Percentiles rank a stretch among this genome's conserved stretches.
Conservation (phyloP, 805 yeast genomes). For the Metschnikowia noctiluminum region DNA sequence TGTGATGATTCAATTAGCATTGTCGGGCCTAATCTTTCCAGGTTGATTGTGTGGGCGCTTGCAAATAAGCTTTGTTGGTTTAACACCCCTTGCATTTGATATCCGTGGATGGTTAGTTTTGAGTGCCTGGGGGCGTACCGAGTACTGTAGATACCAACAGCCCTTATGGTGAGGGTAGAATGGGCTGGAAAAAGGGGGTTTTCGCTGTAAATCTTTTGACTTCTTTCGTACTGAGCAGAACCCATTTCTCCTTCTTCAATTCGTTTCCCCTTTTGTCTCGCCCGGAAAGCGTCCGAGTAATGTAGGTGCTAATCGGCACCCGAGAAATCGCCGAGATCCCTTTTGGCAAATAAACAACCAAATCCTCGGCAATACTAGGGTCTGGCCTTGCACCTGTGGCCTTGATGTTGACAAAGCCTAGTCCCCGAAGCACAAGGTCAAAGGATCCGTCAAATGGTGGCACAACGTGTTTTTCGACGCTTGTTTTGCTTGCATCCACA, state of each 20-base stretch:
- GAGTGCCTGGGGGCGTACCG: background rate
- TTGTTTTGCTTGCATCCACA: conserved; percentile 6
- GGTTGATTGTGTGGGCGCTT: background rate
- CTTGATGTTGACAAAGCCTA: conserved; percentile 59
- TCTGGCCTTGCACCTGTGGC: conserved; percentile 48
- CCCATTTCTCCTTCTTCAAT: conserved; percentile 22
- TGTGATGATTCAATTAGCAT: background rate
- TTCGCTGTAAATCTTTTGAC: conserved; percentile 19
- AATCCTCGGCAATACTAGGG: conserved; percentile 23
- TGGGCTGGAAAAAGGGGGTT: conserved; percentile 2
- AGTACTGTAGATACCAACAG: background rate
- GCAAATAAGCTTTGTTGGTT: background rate
- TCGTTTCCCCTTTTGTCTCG: conserved; percentile 22
- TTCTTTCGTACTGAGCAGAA: conserved; percentile 18
- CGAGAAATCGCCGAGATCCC: conserved; percentile 54
- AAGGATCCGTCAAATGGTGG: conserved; percentile 72
- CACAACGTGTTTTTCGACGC: conserved; percentile 38
- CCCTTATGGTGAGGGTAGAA: background rate
- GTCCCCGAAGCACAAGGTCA: conserved; percentile 60
- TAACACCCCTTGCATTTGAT: background rate
- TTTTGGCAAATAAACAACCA: conserved; percentile 48
- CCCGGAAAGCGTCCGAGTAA: conserved; percentile 35
- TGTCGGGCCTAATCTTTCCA: background rate
- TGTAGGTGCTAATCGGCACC: conserved; percentile 46
- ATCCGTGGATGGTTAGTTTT: background rate